Evolutionary conservation across 768 basidiomycete genomes (phyloP).

Genomic region (Kwoniella botswanensis): DNA sequence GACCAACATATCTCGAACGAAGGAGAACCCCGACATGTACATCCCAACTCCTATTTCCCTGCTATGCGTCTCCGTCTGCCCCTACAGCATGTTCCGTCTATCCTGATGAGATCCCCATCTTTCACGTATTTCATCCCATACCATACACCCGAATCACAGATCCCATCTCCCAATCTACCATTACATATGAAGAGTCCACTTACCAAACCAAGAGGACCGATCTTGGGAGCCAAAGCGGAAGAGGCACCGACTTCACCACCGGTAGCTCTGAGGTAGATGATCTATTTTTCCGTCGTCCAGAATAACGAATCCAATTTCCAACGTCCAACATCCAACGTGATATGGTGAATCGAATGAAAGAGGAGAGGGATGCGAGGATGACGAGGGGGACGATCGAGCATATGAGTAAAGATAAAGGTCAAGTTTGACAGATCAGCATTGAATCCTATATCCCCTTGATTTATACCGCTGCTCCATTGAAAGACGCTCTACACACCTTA

Average conservation of each 20-base stretch:
- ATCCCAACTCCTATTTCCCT: no score
- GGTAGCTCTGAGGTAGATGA: constrained; percentile 97
- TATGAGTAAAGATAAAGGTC: neutral
- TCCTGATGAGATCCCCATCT: no score
- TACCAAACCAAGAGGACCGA: constrained; percentile 99
- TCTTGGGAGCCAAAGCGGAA: constrained; percentile 97
- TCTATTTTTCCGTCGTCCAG: constrained; percentile 56
- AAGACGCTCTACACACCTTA: constrained; percentile 62
- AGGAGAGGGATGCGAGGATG: neutral
- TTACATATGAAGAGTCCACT: constrained; percentile 50
- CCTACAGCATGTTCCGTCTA: no score
- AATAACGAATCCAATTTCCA: constrained; percentile 7
- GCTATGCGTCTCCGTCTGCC: no score
- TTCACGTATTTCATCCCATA: no score
- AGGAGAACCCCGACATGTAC: no score
- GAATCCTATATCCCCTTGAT: neutral
- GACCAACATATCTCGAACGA: no score
- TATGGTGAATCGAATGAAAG: neutral
- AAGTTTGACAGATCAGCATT: neutral
- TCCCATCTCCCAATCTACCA: no score
- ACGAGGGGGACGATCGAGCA: neutral
- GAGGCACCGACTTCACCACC: constrained; percentile 99
- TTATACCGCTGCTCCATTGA: neutral
- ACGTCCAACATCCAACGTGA: neutral
- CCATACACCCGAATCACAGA: no score